phyloP scores from a whole-genome alignment of 257 asterid genomes.

The Nicotiana obtusifolia region DNA sequence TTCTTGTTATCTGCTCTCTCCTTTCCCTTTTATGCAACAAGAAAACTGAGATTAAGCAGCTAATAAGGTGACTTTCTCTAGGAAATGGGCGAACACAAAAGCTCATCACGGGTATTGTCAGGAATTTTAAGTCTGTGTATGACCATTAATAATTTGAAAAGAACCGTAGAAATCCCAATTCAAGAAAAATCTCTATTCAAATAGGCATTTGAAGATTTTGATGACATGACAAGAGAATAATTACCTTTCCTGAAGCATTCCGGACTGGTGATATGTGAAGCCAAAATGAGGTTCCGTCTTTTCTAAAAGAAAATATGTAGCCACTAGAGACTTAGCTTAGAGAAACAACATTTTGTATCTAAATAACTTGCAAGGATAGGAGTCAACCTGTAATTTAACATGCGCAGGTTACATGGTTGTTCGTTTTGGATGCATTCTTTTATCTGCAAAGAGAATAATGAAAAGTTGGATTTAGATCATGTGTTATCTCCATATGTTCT shows the following conservation, averaged over 20 bases:
- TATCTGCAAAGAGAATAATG: constrained; percentile 43
- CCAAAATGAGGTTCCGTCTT: constrained; percentile 69
- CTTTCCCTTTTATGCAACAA: not conserved
- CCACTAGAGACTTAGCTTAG: not conserved
- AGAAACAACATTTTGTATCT: not conserved
- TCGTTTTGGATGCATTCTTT: constrained; percentile 49
- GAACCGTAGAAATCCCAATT: not conserved
- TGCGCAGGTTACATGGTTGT: constrained; percentile 75
- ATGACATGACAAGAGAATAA: not conserved
- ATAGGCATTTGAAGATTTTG: not conserved
- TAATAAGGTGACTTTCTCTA: not conserved
- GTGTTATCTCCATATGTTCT: not conserved
- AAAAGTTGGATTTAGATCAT: not conserved
- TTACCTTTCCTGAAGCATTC: constrained; percentile 85
- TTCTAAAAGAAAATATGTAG: constrained; percentile 22
- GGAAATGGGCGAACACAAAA: not conserved
- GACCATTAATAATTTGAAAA: not conserved
- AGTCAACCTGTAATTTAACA: constrained; percentile 84
- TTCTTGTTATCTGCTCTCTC: not conserved
- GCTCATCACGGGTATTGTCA: not conserved
- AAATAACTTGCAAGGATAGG: not conserved
- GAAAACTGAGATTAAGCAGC: too few relatives aligned
- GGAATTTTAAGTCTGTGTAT: not conserved
- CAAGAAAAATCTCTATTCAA: not conserved
- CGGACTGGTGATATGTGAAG: constrained; percentile 92